These are phyloP conservation scores for Neospora caninum DNA, from an alignment of 169 alveolate species.

Conservation along the genomic window DNA sequence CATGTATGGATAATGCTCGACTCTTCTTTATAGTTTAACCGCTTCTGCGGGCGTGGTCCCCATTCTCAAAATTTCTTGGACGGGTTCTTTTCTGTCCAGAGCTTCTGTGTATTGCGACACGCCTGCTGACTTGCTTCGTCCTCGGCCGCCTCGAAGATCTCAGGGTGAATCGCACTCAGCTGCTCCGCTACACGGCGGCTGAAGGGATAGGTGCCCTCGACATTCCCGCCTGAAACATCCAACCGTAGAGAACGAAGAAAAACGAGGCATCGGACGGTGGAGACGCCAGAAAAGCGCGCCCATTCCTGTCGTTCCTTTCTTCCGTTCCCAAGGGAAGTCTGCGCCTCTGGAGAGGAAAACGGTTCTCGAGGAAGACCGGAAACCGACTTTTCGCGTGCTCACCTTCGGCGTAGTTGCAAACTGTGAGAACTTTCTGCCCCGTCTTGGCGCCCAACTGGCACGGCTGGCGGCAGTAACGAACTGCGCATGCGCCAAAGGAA, in stretches of 20 bases:
- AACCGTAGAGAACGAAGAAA: neutral
- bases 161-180: neutral
- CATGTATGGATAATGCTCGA: too few relatives aligned
- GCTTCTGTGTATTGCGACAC: neutral
- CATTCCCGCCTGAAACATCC: neutral
- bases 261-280: neutral
- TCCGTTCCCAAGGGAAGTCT: too few relatives aligned
- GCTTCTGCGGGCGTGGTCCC: too few relatives aligned
- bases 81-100: neutral
- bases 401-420: constrained; percentile 41
- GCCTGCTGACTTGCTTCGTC: neutral
- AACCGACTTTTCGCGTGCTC: neutral
- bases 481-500: neutral
- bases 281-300: too few relatives aligned
- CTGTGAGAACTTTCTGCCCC: constrained; percentile 20
- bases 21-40: too few relatives aligned
- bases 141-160: constrained; percentile 23
- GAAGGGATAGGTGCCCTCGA: neutral
- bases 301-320: neutral
- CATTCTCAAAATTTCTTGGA: neutral
- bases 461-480: constrained; percentile 11
- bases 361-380: too few relatives aligned
- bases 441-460: neutral
- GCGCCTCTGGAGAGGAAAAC: too few relatives aligned
- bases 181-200: constrained; percentile 2